These are phyloP conservation scores for Trichoderma arundinaceum DNA, from an alignment of 2,329 filamentous ascomycete genomes.

Conservation along the genomic window DNA sequence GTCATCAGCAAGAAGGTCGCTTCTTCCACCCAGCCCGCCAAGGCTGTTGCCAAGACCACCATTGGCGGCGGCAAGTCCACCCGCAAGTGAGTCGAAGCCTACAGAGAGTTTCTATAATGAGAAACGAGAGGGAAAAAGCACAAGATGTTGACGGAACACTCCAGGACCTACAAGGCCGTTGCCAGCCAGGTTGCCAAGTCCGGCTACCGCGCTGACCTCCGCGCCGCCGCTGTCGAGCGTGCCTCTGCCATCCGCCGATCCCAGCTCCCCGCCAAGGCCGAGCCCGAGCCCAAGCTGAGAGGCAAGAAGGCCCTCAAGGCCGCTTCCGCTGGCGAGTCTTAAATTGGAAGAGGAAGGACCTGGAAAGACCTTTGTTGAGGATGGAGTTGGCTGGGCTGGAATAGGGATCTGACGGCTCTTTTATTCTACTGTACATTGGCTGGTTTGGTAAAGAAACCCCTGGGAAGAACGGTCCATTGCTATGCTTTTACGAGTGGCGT, in stretches of 20 bases:
- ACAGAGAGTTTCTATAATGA: not conserved
- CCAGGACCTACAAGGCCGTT: constrained; percentile 85
- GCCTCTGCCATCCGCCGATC: constrained; percentile 82
- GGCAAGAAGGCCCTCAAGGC: constrained; percentile 81
- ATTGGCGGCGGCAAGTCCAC: constrained; percentile 75
- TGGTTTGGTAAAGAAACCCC: not conserved
- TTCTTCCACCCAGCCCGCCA: constrained; percentile 74
- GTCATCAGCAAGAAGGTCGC: constrained; percentile 84
- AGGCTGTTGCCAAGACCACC: constrained; percentile 67
- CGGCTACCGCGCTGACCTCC: constrained; percentile 83
- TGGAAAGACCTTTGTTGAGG: constrained; percentile 6
- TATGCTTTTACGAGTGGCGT: not conserved
- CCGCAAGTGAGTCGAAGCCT: constrained; percentile 64
- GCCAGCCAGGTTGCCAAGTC: constrained; percentile 82
- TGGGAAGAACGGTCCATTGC: not conserved
- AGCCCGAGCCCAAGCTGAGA: constrained; percentile 74
- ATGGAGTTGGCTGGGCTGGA: constrained; percentile 15
- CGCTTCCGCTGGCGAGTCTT: constrained; percentile 47
- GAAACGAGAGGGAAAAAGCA: not conserved
- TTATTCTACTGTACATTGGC: constrained; percentile 23
- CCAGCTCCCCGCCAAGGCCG: constrained; percentile 79
- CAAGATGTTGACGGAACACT: constrained; percentile 31
- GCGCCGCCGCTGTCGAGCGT: constrained; percentile 79
- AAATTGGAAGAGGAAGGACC: constrained; percentile 30
- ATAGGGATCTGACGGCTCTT: constrained; percentile 29